Evolutionary conservation across 1,139 yeast genomes (phyloP), one percentile per base, ranked within the genome.

Genomic region (Zygoascus sp.): DNA sequence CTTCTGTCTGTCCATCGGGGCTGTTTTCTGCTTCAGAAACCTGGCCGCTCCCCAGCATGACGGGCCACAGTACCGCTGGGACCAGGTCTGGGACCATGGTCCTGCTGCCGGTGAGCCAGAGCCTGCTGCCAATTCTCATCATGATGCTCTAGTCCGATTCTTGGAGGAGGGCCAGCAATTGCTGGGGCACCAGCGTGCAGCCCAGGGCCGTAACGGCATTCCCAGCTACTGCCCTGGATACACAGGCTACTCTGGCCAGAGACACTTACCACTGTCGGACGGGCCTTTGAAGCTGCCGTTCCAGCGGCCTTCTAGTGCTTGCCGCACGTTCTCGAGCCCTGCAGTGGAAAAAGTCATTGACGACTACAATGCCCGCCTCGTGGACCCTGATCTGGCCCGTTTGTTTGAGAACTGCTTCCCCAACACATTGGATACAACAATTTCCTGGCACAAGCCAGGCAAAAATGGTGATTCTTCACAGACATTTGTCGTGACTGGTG

Each of bases 341-440:
- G 77, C 79, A 0, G 83, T 88, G 3, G 96, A 88, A 50, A 56
- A 60, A n/a, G 68, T 81, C 35, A 77, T 88, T 22, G 61, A 57
- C 1, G 82, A 79, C 48, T 69, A 86, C 61, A 75, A 68, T 45
- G 36, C 44, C 2, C 74, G 75, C 56, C 69, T 85, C 17, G 62
- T 64, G 32, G 81, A 82, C 58, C 75, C 75, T 0, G 96, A 88
- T 62, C 66, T 88, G 46, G 86, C 84, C 1, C 68, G 94, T 46
- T 65, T 88, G 51, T 76, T 88, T 56, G 96, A 87, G 59, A 88
- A 88, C 61, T 76, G 94, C 47, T 75, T 88, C 51, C 96, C 96
- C 7, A 89, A 89, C 60, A 88, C 96, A 0, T 68, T 89, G 45
- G 96, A 88, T 59, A 88, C 96, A 0, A 87, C 96, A 0, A 79